phyloP scores from a whole-genome alignment of 768 basidiomycete genomes.

The Podaxis rugospora region DNA sequence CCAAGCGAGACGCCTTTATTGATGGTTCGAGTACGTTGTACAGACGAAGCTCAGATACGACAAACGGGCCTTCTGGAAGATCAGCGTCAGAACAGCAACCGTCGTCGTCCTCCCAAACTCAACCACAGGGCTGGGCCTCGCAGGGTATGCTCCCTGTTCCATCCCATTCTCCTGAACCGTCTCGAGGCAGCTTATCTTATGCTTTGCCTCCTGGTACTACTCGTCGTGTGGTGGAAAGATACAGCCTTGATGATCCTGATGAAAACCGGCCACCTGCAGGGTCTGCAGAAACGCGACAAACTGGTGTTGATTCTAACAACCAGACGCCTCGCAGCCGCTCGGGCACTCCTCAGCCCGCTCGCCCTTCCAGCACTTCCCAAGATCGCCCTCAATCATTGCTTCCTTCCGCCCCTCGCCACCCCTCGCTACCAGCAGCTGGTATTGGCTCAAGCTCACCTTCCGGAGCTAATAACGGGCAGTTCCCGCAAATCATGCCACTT shows the following conservation, averaged over 20 bases:
- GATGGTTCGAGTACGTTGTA: conserved; percentile 12
- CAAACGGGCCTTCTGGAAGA: conserved; percentile 7
- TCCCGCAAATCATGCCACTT: conserved; percentile 50
- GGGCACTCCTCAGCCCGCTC: conserved; percentile 20
- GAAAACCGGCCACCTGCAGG: conserved; percentile 23
- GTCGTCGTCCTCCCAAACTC: conserved; percentile 13
- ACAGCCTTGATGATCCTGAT: conserved; percentile 44
- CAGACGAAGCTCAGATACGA: conserved; percentile 16
- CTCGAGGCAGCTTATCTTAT: conserved; percentile 38
- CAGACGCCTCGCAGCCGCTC: conserved; percentile 21
- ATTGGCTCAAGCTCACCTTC: conserved; percentile 13
- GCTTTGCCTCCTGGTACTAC: conserved; percentile 37
- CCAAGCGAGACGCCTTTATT: conserved; percentile 20
- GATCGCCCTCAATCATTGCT: conserved; percentile 27
- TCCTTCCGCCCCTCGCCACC: conserved; percentile 42
- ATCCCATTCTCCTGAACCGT: conserved; percentile 32
- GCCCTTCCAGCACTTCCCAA: conserved; percentile 15
- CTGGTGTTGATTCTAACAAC: conserved; percentile 24
- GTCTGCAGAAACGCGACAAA: conserved; percentile 23
- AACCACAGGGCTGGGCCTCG: conserved; percentile 4
- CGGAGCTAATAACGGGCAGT: conserved; percentile 17
- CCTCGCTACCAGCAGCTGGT: conserved; percentile 28
- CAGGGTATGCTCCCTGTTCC: conserved; percentile 18
- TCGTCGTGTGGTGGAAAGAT: conserved; percentile 47
- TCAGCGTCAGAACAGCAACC: conserved; percentile 8